phyloP scores from a whole-genome alignment of 2,329 filamentous ascomycete species.

The Cladosporium sp. region DNA sequence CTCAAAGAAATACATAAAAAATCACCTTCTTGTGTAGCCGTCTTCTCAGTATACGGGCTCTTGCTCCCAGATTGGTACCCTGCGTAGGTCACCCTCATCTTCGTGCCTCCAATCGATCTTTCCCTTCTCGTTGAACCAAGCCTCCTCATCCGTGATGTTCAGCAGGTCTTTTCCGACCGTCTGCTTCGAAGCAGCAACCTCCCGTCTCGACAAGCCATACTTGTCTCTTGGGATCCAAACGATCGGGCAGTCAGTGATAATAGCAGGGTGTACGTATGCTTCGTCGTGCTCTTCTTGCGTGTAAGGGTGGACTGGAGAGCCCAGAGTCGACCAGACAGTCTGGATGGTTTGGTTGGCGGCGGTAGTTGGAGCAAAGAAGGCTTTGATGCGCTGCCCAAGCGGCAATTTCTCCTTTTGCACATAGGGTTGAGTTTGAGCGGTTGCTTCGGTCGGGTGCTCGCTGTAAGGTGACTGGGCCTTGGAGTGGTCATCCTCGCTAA shows the following conservation, averaged over 20 bases:
- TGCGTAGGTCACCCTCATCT: conserved; percentile 40
- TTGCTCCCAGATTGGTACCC: conserved; percentile 43
- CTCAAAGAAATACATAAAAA: not conserved
- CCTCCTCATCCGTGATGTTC: conserved; percentile 46
- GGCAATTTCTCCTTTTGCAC: conserved; percentile 10
- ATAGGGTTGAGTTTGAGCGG: not conserved
- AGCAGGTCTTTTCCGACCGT: conserved; percentile 32
- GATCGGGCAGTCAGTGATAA: conserved; percentile 41
- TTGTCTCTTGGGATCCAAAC: conserved; percentile 49
- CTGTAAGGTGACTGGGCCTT: conserved; percentile 14
- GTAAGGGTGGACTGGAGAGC: conserved; percentile 32
- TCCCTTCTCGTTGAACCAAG: conserved; percentile 47
- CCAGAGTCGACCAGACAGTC: conserved; percentile 29
- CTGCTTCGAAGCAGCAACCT: conserved; percentile 40
- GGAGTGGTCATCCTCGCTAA: conserved; percentile 24
- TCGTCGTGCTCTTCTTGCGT: conserved; percentile 37
- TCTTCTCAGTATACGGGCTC: conserved; percentile 15
- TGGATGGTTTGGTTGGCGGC: conserved; percentile 33
- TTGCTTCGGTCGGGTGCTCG: not conserved
- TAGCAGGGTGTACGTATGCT: conserved; percentile 47
- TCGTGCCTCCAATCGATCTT: conserved; percentile 34
- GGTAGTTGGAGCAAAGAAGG: conserved; percentile 28
- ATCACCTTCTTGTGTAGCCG: no score
- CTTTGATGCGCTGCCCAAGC: conserved; percentile 25
- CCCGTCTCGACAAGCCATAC: conserved; percentile 44